phyloP scores from a whole-genome alignment of 163 green algal genomes.

The Botryococcus braunii region DNA sequence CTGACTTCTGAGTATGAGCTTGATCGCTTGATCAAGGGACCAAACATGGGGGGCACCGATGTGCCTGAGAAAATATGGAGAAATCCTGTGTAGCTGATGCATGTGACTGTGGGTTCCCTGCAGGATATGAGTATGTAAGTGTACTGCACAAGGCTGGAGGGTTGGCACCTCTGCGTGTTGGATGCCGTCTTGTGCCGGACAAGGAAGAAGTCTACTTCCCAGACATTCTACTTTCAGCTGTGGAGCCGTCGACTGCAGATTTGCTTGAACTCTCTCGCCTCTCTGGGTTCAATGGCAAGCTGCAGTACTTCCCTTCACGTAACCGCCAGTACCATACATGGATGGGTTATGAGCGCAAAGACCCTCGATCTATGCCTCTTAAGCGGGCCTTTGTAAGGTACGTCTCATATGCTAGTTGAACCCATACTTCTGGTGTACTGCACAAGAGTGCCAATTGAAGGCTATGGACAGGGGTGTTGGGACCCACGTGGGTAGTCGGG shows the following conservation, averaged over 20 bases:
- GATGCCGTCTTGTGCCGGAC: slow-evolving; percentile 11
- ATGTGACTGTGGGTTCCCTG: neutral
- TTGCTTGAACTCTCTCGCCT: slow-evolving; percentile 73
- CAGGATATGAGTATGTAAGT: slow-evolving; percentile 43
- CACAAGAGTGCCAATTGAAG: no score
- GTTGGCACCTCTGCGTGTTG: slow-evolving; percentile 48
- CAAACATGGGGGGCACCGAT: no score
- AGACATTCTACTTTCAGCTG: slow-evolving; percentile 44
- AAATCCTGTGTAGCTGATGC: no score
- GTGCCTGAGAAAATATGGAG: no score
- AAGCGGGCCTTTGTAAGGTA: slow-evolving; percentile 52
- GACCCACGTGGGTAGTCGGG: no score
- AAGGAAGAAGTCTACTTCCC: slow-evolving; percentile 6
- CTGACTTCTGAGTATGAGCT: no score
- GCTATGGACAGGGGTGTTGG: no score
- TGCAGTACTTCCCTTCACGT: slow-evolving; percentile 57
- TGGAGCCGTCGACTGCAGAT: slow-evolving; percentile 40
- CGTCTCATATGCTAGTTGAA: neutral
- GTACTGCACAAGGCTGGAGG: slow-evolving; percentile 42
- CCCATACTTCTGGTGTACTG: slow-evolving; percentile 3
- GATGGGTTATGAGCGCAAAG: slow-evolving; percentile 45
- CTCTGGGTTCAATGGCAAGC: slow-evolving; percentile 5
- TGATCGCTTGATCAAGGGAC: no score
- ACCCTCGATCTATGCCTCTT: slow-evolving; percentile 33
- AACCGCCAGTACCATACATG: slow-evolving; percentile 88